A percentile compares a stretch with the other conserved stretches of the same genome.
These are phyloP conservation scores for Artemisia argyi DNA, from an alignment of 129 eudicot species.

Conservation along the genomic window DNA sequence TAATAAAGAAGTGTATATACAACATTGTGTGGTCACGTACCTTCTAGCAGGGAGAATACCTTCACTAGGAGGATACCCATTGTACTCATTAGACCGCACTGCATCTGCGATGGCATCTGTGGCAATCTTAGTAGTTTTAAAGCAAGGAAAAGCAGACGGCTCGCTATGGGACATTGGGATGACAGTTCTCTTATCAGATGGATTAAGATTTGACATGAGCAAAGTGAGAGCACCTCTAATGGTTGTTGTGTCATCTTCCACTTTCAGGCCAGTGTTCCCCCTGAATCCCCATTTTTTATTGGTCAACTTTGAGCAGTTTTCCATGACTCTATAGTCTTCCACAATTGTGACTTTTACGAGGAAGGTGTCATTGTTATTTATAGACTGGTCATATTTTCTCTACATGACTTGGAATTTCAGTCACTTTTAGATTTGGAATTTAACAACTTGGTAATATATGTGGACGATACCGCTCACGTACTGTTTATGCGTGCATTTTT, in stretches of 20 bases:
- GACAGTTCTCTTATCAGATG: conserved; percentile 34
- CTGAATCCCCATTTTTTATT: conserved; percentile 43
- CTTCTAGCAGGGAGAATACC: conserved; percentile 56
- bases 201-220: conserved; percentile 42
- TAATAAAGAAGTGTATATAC: neutral
- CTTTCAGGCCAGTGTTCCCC: conserved; percentile 27
- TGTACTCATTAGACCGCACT: conserved; percentile 50
- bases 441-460: too few relatives aligned
- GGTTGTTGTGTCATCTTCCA: conserved; percentile 29
- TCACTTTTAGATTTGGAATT: too few relatives aligned
- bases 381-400: too few relatives aligned
- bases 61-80: conserved; percentile 49
- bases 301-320: conserved; percentile 25
- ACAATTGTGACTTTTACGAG: too few relatives aligned
- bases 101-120: conserved; percentile 55
- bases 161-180: conserved; percentile 58
- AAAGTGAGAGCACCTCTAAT: conserved; percentile 41
- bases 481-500: too few relatives aligned
- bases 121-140: conserved; percentile 43
- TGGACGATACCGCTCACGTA: too few relatives aligned
- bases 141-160: conserved; percentile 64
- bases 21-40: conserved; percentile 15
- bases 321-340: conserved; percentile 1
- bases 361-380: too few relatives aligned
- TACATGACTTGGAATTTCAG: too few relatives aligned